Base-by-base conservation (phyloP, 306 rosid genomes). In the Quercus gilva region DNA sequence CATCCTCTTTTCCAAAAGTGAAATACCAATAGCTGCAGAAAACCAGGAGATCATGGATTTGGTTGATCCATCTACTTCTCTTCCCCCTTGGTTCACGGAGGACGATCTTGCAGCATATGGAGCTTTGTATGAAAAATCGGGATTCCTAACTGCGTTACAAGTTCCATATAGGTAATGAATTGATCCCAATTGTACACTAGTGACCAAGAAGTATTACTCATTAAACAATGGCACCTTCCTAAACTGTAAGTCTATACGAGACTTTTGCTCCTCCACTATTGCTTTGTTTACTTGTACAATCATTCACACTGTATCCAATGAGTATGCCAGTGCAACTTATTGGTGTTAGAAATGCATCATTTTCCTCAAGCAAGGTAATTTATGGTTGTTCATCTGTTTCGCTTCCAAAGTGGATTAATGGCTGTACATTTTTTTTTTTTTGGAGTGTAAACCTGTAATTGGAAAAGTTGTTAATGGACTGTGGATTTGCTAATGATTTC, bases 31-130 rank as follows among this genome's bases (percentile, higher is more conserved):
- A 79, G 97, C 97, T 68, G 59, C 82, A 25, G 96, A 89, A 76
- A 86, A 79, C 78, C 94, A 88, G 63, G 96, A 94, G 93, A 86
- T 94, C 82, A 87, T 94, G 97, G 98, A 94, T 79, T 69, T 94
- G 78, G 98, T 92, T 49, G 94, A 84, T 56, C 78, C 92, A 11
- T 87, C 89, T 55, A 84, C 88, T 6, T 92, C 96, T 85, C 94
- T 91, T 73, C 97, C 97, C 9, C 33, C 87, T 73, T 94, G 97
- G 98, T 84, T 94, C 79, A 71, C 90, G 0, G 96, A 94, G 82
- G 93, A 90, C 55, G 96, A 94, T 81, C 92, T 92, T 29, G 77
- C 86, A 13, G 57, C 79, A 49, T 94, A 94, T 45, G 94, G 88
- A 25, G 88, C 83, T 55, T 76, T 87, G 80, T 94, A 88, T 83